A percentile compares a stretch with the other conserved stretches of the same genome.
These are phyloP conservation scores for Xylaria multiplex DNA, from an alignment of 2,329 filamentous ascomycete genomes.

Conservation along the genomic window DNA sequence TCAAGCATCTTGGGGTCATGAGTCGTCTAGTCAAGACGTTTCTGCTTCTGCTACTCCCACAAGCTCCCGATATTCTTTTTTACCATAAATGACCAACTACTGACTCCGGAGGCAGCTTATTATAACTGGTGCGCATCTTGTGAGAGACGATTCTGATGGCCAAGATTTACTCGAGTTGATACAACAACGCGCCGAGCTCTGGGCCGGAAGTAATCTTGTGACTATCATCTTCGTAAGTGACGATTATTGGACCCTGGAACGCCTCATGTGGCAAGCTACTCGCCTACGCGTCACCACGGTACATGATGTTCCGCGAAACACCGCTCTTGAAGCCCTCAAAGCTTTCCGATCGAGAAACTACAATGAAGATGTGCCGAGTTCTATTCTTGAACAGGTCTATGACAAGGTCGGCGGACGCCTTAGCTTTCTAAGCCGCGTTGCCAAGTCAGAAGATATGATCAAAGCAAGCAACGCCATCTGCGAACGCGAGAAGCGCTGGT, in stretches of 20 bases:
- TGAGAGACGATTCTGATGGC: constrained; percentile 91
- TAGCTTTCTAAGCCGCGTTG: constrained; percentile 63
- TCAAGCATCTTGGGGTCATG: no score
- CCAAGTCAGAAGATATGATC: constrained; percentile 63
- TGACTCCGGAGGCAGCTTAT: constrained; percentile 63
- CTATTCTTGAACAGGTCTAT: constrained; percentile 62
- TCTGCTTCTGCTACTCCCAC: no score
- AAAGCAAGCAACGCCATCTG: constrained; percentile 66
- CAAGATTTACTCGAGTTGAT: constrained; percentile 92
- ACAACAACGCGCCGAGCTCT: constrained; percentile 90
- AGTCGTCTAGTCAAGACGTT: no score
- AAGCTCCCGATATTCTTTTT: no score
- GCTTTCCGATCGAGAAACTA: constrained; percentile 61
- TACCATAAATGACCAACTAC: no score
- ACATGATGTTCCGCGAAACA: constrained; percentile 60
- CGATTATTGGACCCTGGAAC: constrained; percentile 68
- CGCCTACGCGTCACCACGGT: constrained; percentile 65
- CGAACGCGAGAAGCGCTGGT: constrained; percentile 77
- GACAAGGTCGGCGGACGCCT: constrained; percentile 64
- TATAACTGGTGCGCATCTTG: constrained; percentile 89
- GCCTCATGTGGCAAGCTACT: constrained; percentile 64
- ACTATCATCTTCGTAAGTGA: constrained; percentile 68
- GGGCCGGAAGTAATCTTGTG: constrained; percentile 75
- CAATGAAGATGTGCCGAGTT: constrained; percentile 52
- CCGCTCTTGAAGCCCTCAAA: constrained; percentile 58